Percentiles rank a stretch among this genome's conserved stretches.
phyloP scores from a whole-genome alignment of 495 filamentous ascomycete species.

The Daldinia childiae region DNA sequence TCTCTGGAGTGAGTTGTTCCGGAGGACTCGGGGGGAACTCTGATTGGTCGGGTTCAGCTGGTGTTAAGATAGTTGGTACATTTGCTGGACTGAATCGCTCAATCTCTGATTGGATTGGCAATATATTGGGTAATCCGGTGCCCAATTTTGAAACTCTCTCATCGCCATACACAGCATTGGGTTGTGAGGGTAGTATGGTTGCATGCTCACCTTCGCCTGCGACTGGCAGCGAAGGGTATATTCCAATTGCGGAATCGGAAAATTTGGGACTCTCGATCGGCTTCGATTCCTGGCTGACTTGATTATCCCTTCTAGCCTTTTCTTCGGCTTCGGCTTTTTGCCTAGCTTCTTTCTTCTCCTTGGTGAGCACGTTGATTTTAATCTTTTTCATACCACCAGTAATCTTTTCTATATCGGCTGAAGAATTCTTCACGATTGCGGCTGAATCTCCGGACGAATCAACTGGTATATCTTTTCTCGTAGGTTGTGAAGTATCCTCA shows the following conservation, averaged over 20 bases:
- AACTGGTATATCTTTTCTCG: constrained; percentile 19
- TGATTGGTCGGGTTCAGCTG: constrained; percentile 21
- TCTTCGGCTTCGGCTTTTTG: constrained; percentile 48
- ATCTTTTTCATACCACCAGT: constrained; percentile 77
- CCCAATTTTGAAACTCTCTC: constrained; percentile 2
- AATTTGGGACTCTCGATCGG: neutral
- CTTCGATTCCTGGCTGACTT: constrained; percentile 22
- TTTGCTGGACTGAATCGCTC: constrained; percentile 7
- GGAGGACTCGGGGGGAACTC: constrained; percentile 30
- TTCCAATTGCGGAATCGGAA: constrained; percentile 5
- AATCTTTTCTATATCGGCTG: constrained; percentile 66
- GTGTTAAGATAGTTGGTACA: constrained; percentile 32
- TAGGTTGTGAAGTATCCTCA: constrained; percentile 39
- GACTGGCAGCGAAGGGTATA: constrained; percentile 9
- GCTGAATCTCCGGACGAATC: constrained; percentile 14
- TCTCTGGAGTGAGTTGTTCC: constrained; percentile 11
- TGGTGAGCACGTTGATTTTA: constrained; percentile 76
- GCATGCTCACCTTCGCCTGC: neutral
- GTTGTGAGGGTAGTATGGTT: neutral
- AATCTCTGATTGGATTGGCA: constrained; percentile 21
- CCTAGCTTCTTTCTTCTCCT: constrained; percentile 72
- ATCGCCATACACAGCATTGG: neutral
- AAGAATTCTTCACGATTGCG: constrained; percentile 25
- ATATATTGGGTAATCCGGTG: neutral
- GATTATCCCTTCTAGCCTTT: constrained; percentile 19